Evolutionary conservation across 2,329 filamentous ascomycete species (phyloP), one percentile per base, ranked within the genome.

Genomic region (Cercospora berteroae): DNA sequence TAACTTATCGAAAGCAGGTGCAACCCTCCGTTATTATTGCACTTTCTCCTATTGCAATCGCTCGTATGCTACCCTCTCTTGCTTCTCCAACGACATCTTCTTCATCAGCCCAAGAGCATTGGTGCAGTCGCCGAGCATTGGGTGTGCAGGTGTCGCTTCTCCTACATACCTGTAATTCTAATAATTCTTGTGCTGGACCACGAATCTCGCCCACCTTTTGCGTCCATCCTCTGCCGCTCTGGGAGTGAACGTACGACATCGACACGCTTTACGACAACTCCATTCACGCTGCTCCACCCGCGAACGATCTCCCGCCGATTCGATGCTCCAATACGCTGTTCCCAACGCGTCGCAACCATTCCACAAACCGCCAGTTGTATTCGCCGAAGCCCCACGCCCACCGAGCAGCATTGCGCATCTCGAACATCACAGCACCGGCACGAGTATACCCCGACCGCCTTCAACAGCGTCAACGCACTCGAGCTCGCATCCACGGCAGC

Each of bases 401-500:
- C 16, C 50, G 44, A 23, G 64, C n/a, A 67, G 64, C 20, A 64
- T 55, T 60, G 44, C 67, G 27, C 57, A 62, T 16, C 65, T 50
- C 63, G 57, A 67, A 16, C 39, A 42, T 58, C 60, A 66, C 63
- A 56, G 52, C 60, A 79, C 83, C 74, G 81, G 79, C 66, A 79
- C 82, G 71, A 82, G 84, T 50, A 83, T 84, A 63, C 84, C 85
- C 62, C 81, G 84, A 56, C 83, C 83, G 27, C 84, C 85, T 4
- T 86, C 86, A 60, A 83, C 83, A 31, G 82, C 81, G 64, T 83
- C 83, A 16, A 81, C 79, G 79, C 79, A 82, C 77, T 79, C 88
- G 29, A 61, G 52, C 20, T 39, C 55, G 23, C 55, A 66, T 36
- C 20, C n/a, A 5, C 62, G 66, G 36, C 68, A 65, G 23, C 12